A percentile compares a stretch with the other conserved stretches of the same genome.
Evolutionary conservation across 345 rosid genomes (phyloP).

Genomic region (Brassica carinata): DNA sequence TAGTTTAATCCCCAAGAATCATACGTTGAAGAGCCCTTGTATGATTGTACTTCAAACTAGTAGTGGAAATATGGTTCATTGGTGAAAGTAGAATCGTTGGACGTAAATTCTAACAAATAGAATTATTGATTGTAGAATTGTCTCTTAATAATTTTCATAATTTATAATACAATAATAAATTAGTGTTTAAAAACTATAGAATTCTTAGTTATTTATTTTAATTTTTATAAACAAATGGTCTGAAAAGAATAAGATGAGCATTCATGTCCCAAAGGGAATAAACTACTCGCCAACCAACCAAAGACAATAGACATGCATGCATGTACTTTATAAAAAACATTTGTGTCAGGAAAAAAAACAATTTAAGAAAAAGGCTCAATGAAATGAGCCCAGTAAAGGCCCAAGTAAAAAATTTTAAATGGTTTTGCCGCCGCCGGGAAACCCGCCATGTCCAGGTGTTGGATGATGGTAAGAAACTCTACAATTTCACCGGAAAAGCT

Average conservation of each 20-base stretch:
- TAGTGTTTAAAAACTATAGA: background rate
- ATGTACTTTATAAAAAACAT: background rate
- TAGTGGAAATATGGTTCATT: background rate
- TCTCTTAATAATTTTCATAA: background rate
- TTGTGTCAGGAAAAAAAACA: background rate
- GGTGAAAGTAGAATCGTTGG: too few species aligned
- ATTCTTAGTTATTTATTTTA: background rate
- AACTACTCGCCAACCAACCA: background rate
- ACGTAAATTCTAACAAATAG: background rate
- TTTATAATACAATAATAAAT: too few species aligned
- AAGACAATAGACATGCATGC: background rate
- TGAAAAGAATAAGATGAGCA: background rate
- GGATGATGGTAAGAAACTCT: constrained; percentile 21
- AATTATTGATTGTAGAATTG: background rate
- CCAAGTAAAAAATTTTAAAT: background rate
- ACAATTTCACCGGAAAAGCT: constrained; percentile 1
- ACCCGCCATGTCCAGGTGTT: background rate
- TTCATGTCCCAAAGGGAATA: background rate
- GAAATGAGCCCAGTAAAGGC: background rate
- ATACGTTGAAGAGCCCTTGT: background rate
- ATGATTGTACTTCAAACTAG: background rate
- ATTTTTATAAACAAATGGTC: background rate
- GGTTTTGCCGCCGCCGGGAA: constrained; percentile 2
- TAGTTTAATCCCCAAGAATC: background rate
- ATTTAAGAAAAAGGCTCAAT: background rate